Evolutionary conservation across 345 rosid species (phyloP).

Genomic region (Dipteronia dyeriana): DNA sequence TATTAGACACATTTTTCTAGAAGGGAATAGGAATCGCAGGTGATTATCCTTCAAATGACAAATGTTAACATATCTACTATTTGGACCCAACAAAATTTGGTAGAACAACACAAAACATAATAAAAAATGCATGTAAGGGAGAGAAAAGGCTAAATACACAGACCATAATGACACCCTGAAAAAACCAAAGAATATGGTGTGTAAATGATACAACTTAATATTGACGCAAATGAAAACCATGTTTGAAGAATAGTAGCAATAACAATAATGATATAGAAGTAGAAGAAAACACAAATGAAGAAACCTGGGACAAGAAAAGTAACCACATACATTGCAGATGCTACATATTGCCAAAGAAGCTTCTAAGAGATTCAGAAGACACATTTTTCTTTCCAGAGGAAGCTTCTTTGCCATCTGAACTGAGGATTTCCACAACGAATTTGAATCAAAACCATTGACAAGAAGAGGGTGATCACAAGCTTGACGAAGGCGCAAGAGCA

Average conservation of each 20-base stretch:
- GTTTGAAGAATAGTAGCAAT: not conserved
- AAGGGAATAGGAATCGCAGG: not conserved
- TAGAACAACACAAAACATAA: not conserved
- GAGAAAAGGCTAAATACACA: not conserved
- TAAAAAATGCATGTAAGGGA: not conserved
- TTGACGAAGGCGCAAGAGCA: conserved; percentile 98
- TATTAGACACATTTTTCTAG: not conserved
- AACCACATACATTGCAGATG: conserved; percentile 79
- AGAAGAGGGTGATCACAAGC: conserved; percentile 99
- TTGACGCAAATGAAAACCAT: not conserved
- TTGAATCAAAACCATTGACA: conserved; percentile 69
- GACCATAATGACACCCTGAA: not conserved
- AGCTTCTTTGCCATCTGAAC: conserved; percentile 63
- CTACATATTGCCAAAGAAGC: conserved; percentile 87
- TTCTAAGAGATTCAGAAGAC: conserved; percentile 57
- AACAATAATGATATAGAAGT: too few species aligned
- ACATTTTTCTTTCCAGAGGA: conserved; percentile 39
- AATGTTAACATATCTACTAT: not conserved
- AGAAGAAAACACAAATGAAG: conserved; percentile 2
- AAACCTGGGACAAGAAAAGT: conserved; percentile 4
- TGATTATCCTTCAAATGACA: not conserved
- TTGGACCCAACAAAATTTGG: not conserved
- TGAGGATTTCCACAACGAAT: conserved; percentile 55
- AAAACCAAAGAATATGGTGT: not conserved
- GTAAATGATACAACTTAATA: not conserved